A percentile compares a stretch with the other conserved stretches of the same genome.
Conservation (phyloP, 2,329 filamentous ascomycete genomes). For the Ophiostoma montium region DNA sequence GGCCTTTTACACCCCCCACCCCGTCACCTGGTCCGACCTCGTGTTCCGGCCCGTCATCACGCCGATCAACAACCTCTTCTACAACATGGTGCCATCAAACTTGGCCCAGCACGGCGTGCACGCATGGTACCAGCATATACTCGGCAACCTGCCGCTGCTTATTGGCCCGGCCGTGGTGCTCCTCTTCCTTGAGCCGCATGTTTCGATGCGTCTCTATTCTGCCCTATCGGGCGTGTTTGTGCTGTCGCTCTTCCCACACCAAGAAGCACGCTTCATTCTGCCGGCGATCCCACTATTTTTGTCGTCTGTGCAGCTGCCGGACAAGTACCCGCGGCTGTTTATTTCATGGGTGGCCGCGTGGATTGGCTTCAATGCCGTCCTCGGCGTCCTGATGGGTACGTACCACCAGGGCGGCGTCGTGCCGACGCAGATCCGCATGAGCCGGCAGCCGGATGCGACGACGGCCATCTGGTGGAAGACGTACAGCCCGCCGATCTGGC, state of each 20-base stretch:
- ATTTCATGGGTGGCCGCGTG: conserved; percentile 46
- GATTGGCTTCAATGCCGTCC: conserved; percentile 53
- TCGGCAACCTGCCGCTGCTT: conserved; percentile 57
- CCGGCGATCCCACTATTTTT: conserved; percentile 65
- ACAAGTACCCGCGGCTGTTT: conserved; percentile 31
- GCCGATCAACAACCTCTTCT: conserved; percentile 62
- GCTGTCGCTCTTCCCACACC: conserved; percentile 62
- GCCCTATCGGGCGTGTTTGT: conserved; percentile 57
- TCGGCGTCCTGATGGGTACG: conserved; percentile 62
- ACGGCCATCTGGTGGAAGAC: conserved; percentile 77
- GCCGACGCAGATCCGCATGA: conserved; percentile 61
- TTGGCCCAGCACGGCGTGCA: conserved; percentile 64
- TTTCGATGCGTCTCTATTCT: conserved; percentile 53
- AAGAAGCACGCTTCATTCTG: conserved; percentile 66
- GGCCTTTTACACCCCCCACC: conserved; percentile 56
- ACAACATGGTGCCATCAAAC: conserved; percentile 58
- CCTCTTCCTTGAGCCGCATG: conserved; percentile 41
- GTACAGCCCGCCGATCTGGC: conserved; percentile 68
- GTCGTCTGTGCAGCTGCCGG: conserved; percentile 54
- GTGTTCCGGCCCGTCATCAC: conserved; percentile 55
- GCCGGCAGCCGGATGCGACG: conserved; percentile 52
- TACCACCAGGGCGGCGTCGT: conserved; percentile 73
- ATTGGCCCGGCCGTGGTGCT: conserved; percentile 55
- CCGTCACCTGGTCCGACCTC: conserved; percentile 51
- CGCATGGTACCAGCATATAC: conserved; percentile 62